Evolutionary conservation across 805 yeast species (phyloP).

Genomic region (Starmera caribaea): DNA sequence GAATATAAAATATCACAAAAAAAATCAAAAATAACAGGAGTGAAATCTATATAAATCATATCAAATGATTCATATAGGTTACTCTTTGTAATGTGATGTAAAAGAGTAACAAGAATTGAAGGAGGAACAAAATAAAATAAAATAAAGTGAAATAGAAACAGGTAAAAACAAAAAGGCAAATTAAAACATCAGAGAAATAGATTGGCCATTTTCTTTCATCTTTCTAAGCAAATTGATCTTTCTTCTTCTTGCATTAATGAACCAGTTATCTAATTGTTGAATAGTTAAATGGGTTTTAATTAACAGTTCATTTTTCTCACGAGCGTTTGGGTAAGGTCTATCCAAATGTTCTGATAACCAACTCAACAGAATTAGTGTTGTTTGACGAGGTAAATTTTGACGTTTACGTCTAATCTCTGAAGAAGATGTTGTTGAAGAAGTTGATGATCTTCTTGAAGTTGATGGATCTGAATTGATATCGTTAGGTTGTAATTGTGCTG

Average conservation of each 20-base stretch:
- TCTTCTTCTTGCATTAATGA: constrained; percentile 77
- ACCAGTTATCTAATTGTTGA: constrained; percentile 81
- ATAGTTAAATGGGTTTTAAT: constrained; percentile 66
- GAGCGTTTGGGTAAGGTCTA: constrained; percentile 78
- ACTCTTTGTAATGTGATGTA: no score
- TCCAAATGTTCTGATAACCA: constrained; percentile 71
- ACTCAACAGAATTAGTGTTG: constrained; percentile 54
- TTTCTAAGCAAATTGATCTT: constrained; percentile 32
- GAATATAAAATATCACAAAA: no score
- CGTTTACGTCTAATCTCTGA: constrained; percentile 30
- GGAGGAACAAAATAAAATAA: no score
- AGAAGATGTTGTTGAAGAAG: background rate
- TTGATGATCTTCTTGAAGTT: background rate
- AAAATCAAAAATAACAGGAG: no score
- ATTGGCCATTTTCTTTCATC: constrained; percentile 18
- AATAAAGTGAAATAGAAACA: background rate
- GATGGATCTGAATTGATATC: background rate
- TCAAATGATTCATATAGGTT: background rate
- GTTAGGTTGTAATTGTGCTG: background rate
- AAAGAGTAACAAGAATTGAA: background rate
- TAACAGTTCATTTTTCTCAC: constrained; percentile 64
- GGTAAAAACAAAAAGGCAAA: background rate
- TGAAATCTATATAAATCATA: no score
- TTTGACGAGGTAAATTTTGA: constrained; percentile 71
- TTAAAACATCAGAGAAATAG: constrained; percentile 20